A percentile compares a stretch with the other conserved stretches of the same genome.
Evolutionary conservation across 2,329 filamentous ascomycete genomes (phyloP).

Genomic region (Incumbomyces lentus): DNA sequence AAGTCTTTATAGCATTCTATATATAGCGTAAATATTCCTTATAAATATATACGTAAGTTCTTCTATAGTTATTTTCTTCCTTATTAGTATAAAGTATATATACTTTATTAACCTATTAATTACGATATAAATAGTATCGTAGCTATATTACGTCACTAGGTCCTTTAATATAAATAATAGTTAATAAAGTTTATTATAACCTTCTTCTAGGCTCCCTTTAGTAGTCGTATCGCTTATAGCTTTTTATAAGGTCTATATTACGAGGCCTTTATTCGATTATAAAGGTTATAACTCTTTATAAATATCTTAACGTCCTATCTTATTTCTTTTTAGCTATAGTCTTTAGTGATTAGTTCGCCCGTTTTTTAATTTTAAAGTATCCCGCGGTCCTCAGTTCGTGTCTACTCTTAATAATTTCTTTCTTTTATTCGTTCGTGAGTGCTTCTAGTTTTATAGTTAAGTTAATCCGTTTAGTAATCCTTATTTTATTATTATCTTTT

Average conservation of each 20-base stretch:
- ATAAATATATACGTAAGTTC: conserved; percentile 8
- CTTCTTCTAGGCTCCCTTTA: conserved; percentile 12
- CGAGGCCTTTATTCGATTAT: conserved; percentile 8
- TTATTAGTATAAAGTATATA: conserved; percentile 5
- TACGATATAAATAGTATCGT: conserved; percentile 9
- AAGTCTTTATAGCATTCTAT: conserved; percentile 6
- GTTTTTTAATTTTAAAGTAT: conserved; percentile 9
- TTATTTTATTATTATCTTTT: neutral
- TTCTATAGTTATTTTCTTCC: conserved; percentile 1
- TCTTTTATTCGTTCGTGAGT: neutral
- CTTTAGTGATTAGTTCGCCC: conserved; percentile 9
- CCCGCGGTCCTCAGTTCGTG: conserved; percentile 4
- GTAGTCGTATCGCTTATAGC: conserved; percentile 4
- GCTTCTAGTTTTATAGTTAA: neutral
- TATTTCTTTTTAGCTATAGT: conserved; percentile 9
- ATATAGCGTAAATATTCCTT: conserved; percentile 7
- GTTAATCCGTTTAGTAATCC: conserved; percentile 2
- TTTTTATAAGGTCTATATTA: conserved; percentile 10
- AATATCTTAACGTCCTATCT: conserved; percentile 8
- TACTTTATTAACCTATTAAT: conserved; percentile 8
- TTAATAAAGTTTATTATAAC: conserved; percentile 8
- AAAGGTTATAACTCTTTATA: conserved; percentile 9
- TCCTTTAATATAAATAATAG: conserved; percentile 6
- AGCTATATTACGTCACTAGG: conserved; percentile 4
- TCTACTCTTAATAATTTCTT: conserved; percentile 2